Evolutionary conservation across 345 rosid species (phyloP), one percentile per base, ranked within the genome.

Genomic region (Salix exigua): DNA sequence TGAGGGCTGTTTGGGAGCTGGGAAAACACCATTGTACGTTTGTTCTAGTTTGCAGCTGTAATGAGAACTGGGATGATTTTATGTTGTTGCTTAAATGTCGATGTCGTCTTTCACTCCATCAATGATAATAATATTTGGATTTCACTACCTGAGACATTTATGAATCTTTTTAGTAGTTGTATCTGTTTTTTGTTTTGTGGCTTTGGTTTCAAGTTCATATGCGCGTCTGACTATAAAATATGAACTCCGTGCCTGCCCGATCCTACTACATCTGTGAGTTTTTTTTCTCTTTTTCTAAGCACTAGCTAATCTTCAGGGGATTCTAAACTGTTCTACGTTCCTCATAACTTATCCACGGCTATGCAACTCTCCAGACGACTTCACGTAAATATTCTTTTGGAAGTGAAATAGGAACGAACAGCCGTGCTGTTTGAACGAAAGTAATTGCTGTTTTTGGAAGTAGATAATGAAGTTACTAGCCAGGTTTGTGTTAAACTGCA

Each of bases 1-100:
- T 96, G 86, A 91, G 73, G 28, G 48, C 37, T 60, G 64, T 61
- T 65, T 73, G 37, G 9, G 40, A 51, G 26, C 70, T 58, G 21
- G 5, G 53, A 5, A 46, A 46, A 46, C 51, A 46, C 51, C 51
- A 14, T 14, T 46, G 51, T 46, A 46, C 51, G 50, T 46, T 12
- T 46, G 14, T 71, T 37, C 66, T 28, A 37, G 61, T 50, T 31
- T 70, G 38, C 55, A 42, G 31, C 23, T 74, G 28, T 58, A 17
- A 38, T 23, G 30, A 37, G 48, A 44, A 6, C 21, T 40, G 7
- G 72, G 37, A 26, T 31, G 8, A 14, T 23, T 33, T 33, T 66
- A 38, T 50, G 2, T n/a, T 31, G 13, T 44, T 19, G 44, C 42
- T 74, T 14, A 2, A 16, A 25, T 7, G 26, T 73, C 26, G 18